Evolutionary conservation across 345 rosid species (phyloP), one percentile per base, ranked within the genome.

Genomic region (Psidium guajava): DNA sequence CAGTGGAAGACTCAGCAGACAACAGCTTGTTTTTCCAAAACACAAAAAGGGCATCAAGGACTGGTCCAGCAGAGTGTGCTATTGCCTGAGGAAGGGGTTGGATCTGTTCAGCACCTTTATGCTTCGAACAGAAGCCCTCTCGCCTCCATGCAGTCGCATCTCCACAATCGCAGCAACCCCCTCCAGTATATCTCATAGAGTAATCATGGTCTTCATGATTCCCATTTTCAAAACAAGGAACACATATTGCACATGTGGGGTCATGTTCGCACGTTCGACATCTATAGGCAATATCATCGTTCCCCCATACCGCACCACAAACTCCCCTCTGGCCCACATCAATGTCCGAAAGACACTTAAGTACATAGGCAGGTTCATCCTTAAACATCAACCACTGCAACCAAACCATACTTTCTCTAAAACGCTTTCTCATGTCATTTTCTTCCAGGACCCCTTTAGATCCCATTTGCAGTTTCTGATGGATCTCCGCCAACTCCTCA

Each of bases 91-190:
- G 90, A 88, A 97, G 97, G 27, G 96, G 97, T 83, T 91, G 93
- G 90, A 97, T 97, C 94, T 94, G 96, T 85, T 97, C 98, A 40
- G 98, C 86, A 87, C 99, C 99, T 93, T 91, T 93, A 90, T 97
- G 99, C 77, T 87, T 93, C 2, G 98, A 95, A 91, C 99, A 97
- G 87, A 97, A 97, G 52, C 99, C 99, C 82, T 93, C 98, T 22
- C 90, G 92, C 86, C 93, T 97, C 99, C 99, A 97, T 7, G 99
- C 99, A 5, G 99, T 97, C 42, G 90, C 93, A 88, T 97, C 99
- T 84, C 99, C 99, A 89, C 99, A 97, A 88, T 97, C 99, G 89
- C 99, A 97, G 82, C 99, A 97, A 87, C 99, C 99, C 82, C 98
- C 95, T 15, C 95, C 94, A 1, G 99, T 97, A 82, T 95, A 94